Evolutionary conservation across 192 early-diverging fungal genomes (phyloP).

Genomic region (Coemansia sp.): DNA sequence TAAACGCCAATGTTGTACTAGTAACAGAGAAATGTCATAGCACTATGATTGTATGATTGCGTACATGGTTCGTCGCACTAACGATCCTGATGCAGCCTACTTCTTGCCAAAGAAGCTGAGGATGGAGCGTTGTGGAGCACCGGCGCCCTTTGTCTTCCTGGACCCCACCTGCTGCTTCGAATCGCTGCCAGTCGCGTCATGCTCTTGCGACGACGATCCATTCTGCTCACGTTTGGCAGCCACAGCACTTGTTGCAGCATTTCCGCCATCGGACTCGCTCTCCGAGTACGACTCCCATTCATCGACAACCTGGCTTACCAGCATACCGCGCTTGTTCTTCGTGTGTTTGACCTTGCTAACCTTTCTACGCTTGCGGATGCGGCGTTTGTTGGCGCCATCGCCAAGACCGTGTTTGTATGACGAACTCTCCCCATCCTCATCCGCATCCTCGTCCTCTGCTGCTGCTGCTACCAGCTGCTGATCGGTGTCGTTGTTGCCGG

Average conservation of each 20-base stretch:
- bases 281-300: conserved; percentile 54
- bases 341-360: conserved; percentile 46
- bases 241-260: not conserved
- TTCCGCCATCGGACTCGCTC: conserved; percentile 33
- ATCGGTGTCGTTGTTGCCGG: conserved; percentile 6
- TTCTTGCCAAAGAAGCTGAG: conserved; percentile 54
- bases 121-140: conserved; percentile 37
- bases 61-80: no score
- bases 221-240: not conserved
- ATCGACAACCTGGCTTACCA: conserved; percentile 49
- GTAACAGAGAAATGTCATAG: not conserved
- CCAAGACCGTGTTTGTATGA: not conserved
- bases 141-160: conserved; percentile 15
- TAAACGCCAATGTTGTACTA: not conserved
- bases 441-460: not conserved
- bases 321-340: conserved; percentile 53
- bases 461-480: not conserved
- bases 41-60: no score
- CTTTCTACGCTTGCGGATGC: conserved; percentile 53
- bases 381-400: conserved; percentile 6
- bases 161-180: not conserved
- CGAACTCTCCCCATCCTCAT: not conserved
- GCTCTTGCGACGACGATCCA: not conserved
- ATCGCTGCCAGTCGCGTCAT: not conserved
- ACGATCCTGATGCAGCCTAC: not conserved